phyloP scores from a whole-genome alignment of 2,329 filamentous ascomycete genomes.

The Hymenotorrendiella dingleyae region DNA sequence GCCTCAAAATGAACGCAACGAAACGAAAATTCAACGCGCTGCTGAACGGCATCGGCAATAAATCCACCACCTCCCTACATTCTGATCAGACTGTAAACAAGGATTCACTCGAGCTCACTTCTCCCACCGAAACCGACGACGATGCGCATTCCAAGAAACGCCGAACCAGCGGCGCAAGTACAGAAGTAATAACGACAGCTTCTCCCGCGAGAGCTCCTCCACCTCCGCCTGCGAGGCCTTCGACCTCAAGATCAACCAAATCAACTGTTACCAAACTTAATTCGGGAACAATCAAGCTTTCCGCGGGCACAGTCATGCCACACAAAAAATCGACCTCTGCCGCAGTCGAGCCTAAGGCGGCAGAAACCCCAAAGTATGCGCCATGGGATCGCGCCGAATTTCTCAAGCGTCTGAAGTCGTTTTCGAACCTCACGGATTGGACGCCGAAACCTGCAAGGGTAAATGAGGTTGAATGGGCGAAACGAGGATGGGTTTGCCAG shows the following conservation, averaged over 20 bases:
- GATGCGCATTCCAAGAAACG: conserved; percentile 27
- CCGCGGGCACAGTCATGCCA: conserved; percentile 11
- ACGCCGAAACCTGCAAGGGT: conserved; percentile 83
- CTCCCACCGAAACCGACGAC: conserved; percentile 4
- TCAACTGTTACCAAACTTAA: conserved; percentile 6
- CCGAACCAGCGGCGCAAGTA: conserved; percentile 21
- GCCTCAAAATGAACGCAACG: conserved; percentile 60
- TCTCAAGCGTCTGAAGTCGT: conserved; percentile 74
- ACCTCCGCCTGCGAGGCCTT: not conserved
- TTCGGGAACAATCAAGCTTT: conserved; percentile 11
- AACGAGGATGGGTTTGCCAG: conserved; percentile 83
- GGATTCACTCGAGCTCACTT: conserved; percentile 31
- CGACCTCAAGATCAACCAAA: conserved; percentile 1
- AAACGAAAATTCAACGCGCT: conserved; percentile 79
- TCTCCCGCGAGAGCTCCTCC: conserved; percentile 3
- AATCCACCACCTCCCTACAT: conserved; percentile 37
- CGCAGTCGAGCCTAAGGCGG: conserved; percentile 8
- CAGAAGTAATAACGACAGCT: no score
- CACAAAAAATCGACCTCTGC: conserved; percentile 24
- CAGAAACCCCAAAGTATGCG: conserved; percentile 62
- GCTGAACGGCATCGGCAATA: conserved; percentile 57
- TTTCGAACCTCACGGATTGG: conserved; percentile 88
- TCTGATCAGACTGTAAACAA: conserved; percentile 32
- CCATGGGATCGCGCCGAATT: conserved; percentile 82
- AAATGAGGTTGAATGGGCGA: conserved; percentile 91